Conservation (phyloP, 148 eudicot species). For the Rhododendron henanense region DNA sequence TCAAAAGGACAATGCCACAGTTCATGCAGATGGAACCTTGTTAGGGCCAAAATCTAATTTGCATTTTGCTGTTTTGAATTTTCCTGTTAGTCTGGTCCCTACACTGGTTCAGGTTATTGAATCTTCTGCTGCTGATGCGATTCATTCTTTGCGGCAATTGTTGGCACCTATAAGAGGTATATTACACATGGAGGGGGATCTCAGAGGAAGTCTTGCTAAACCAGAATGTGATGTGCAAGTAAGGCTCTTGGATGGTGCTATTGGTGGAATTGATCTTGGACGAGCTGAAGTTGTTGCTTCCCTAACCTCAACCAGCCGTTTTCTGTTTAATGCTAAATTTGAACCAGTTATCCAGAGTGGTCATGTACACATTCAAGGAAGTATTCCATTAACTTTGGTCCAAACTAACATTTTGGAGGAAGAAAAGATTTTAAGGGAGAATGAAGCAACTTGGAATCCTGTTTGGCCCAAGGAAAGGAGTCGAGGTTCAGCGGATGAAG, state of each 20-base stretch:
- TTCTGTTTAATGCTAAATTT: constrained; percentile 96
- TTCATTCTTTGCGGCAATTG: constrained; percentile 80
- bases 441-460: constrained; percentile 66
- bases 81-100: constrained; percentile 95
- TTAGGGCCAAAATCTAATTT: constrained; percentile 94
- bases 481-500: constrained; percentile 58
- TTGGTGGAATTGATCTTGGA: constrained; percentile 97
- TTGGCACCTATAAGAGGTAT: constrained; percentile 88
- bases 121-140: constrained; percentile 80
- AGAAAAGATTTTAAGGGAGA: constrained; percentile 53
- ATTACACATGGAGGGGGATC: constrained; percentile 99
- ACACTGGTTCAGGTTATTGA: constrained; percentile 89
- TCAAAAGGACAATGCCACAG: constrained; percentile 96
- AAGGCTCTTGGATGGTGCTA: constrained; percentile 93
- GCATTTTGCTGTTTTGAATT: constrained; percentile 97
- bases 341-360: constrained; percentile 94
- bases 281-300: constrained; percentile 99
- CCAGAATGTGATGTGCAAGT: constrained; percentile 99
- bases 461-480: constrained; percentile 70
- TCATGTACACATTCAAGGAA: constrained; percentile 98
- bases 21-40: constrained; percentile 96
- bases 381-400: constrained; percentile 78
- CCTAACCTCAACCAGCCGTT: constrained; percentile 84
- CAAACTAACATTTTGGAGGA: constrained; percentile 50
- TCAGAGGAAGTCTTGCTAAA: constrained; percentile 85